Evolutionary conservation across 2,329 filamentous ascomycete genomes (phyloP).

Genomic region (Berkeleyomyces basicola): DNA sequence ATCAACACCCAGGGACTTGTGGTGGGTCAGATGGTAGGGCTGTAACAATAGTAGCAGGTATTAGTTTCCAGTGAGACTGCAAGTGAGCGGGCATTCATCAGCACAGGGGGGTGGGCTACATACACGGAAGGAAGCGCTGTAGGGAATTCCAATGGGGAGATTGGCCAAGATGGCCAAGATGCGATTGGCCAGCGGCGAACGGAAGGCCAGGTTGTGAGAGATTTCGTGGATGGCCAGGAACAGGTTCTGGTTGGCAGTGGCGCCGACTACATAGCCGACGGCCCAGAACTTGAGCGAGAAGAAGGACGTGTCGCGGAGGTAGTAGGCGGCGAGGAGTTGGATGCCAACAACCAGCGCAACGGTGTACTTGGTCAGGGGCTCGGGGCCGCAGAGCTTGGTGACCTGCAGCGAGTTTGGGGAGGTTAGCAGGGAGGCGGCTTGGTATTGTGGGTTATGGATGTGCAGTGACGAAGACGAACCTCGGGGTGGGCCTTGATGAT

Average conservation of each 20-base stretch:
- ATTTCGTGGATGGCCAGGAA: constrained; percentile 99
- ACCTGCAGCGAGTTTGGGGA: constrained; percentile 37
- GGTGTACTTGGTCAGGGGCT: constrained; percentile 88
- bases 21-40: constrained; percentile 96
- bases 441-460: background rate
- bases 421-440: background rate
- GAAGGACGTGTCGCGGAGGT: constrained; percentile 61
- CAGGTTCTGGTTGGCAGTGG: constrained; percentile 93
- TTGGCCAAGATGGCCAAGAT: constrained; percentile 87
- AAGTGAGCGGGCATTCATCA: background rate
- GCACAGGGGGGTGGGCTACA: constrained; percentile 18
- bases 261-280: constrained; percentile 79
- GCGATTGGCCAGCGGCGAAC: constrained; percentile 61
- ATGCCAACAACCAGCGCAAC: constrained; percentile 69
- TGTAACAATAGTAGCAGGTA: constrained; percentile 20
- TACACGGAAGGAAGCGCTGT: constrained; percentile 87
- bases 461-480: constrained; percentile 30
- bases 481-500: constrained; percentile 98
- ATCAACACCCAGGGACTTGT: constrained; percentile 94
- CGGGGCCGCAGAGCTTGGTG: constrained; percentile 89
- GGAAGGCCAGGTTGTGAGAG: constrained; percentile 91
- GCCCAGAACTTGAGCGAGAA: constrained; percentile 73
- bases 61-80: constrained; percentile 16
- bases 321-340: constrained; percentile 61
- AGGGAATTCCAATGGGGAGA: constrained; percentile 85